Base-by-base conservation (phyloP, 163 green algal genomes). In the Picocystis sp. region DNA sequence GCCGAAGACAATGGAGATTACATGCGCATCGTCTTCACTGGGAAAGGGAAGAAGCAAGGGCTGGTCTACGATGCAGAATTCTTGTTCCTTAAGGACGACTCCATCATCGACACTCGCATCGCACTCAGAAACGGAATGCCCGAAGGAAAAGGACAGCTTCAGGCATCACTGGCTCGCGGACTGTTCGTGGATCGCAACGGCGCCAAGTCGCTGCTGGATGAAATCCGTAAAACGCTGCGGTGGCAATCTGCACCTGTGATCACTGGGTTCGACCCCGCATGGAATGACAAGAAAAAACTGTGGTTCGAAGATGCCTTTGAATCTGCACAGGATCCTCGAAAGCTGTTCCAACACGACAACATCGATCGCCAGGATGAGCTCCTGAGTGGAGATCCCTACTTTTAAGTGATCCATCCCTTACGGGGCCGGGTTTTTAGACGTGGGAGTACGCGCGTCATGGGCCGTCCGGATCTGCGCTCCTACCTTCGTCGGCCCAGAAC, bases 1-100 rank as follows among this genome's bases (percentile, higher is more conserved):
- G 55, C 57, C 6, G 49, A 52, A 8, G 45, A 57, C 15, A 60
- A 55, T 5, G 52, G 45, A 0, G 66, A 74, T 13, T 77, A 75
- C 46, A 45, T 75, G 3, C 53, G 66, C 10, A 44, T 74, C 10
- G 23, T 55, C 14, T 45, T 67, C 14, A 47, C 35, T 19, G 43
- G 45, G 15, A 45, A 21, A 33, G n/a, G 1, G 22, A 22, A n/a
- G 12, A 38, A 52, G 19, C 9, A 21, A 21, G 14, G 15, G 22
- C 12, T 17, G 15, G 47, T 58, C 11, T 56, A 52, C 38, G 58
- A 65, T 22, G 58, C 22, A 14, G 58, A 65, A 42, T 65, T 65
- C 14, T 47, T 54, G 15, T 65, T 65, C 23, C 2, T 43, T 14
- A 19, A 45, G 3, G 51, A 53, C 42, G 58, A 65, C 22, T 46